Percentiles rank a stretch among this genome's conserved stretches.
phyloP scores from a whole-genome alignment of 2,329 filamentous ascomycete genomes.

The Nemania diffusa region DNA sequence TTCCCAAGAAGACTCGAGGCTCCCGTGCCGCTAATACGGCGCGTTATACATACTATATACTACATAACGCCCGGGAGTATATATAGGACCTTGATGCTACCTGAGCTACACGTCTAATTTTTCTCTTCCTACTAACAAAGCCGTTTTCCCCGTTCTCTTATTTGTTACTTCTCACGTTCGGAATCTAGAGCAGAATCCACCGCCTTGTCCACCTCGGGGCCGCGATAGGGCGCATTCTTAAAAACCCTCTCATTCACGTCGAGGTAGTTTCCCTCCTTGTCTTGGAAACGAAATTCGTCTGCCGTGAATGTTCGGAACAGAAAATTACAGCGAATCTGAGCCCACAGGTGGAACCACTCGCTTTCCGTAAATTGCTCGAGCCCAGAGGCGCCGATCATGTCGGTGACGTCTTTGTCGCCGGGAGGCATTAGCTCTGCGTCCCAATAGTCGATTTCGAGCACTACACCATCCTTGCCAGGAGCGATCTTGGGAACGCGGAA shows the following conservation, averaged over 20 bases:
- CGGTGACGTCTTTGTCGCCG: slow-evolving; percentile 4
- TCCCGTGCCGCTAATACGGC: too few relatives aligned
- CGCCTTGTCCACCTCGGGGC: too few relatives aligned
- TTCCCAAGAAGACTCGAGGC: too few relatives aligned
- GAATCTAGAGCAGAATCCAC: too few relatives aligned
- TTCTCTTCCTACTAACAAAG: background rate
- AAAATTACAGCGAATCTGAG: background rate
- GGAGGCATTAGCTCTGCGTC: background rate
- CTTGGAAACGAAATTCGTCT: background rate
- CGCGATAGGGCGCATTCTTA: slow-evolving; percentile 17
- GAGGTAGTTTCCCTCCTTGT: slow-evolving; percentile 17
- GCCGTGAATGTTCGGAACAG: slow-evolving; percentile 27
- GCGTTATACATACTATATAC: background rate
- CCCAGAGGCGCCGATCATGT: slow-evolving; percentile 43
- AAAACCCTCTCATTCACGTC: slow-evolving; percentile 1
- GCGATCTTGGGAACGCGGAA: slow-evolving; percentile 22
- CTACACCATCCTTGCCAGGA: background rate
- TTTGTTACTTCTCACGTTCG: background rate
- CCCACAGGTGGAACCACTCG: slow-evolving; percentile 11
- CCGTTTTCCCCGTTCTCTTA: background rate
- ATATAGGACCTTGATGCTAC: slow-evolving; percentile 1
- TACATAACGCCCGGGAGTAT: background rate
- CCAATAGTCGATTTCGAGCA: slow-evolving; percentile 20
- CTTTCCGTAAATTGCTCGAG: slow-evolving; percentile 40
- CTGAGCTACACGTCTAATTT: background rate